phyloP scores from a whole-genome alignment of 257 asterid genomes.

The Rhazya stricta region DNA sequence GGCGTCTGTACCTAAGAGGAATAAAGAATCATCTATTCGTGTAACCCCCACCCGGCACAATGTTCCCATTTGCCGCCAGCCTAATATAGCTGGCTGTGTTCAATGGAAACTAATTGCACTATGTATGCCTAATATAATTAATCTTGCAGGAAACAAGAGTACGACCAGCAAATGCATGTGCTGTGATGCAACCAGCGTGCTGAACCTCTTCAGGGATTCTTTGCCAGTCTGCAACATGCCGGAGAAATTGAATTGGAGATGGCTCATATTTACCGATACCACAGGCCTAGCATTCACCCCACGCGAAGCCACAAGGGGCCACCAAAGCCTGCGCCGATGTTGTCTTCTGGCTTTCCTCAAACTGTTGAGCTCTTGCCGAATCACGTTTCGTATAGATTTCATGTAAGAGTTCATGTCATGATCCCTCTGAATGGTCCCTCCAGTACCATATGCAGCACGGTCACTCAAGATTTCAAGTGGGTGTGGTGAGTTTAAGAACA shows the following conservation, averaged over 20 bases:
- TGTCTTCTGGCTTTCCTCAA: conserved; percentile 51
- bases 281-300: conserved; percentile 39
- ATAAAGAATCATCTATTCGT: conserved; percentile 51
- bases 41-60: conserved; percentile 8
- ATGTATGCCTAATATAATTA: conserved; percentile 47
- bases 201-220: conserved; percentile 62
- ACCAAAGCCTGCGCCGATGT: conserved; percentile 53
- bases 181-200: conserved; percentile 64
- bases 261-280: conserved; percentile 29
- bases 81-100: conserved; percentile 11
- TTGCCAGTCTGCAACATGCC: conserved; percentile 55
- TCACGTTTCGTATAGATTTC: conserved; percentile 54
- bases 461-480: conserved; percentile 91
- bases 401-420: conserved; percentile 79
- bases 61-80: background rate
- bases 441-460: conserved; percentile 79
- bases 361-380: conserved; percentile 61
- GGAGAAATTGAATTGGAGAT: conserved; percentile 44
- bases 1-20: conserved; percentile 33
- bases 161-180: conserved; percentile 80
- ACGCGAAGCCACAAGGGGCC: conserved; percentile 50
- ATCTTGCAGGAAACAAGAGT: conserved; percentile 60
- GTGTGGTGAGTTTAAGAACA: conserved; percentile 76
- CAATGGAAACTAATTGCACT: conserved; percentile 35
- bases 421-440: conserved; percentile 81